Base-by-base conservation (phyloP, 371 early-diverging fungal species). In the Lichtheimia corymbifera region DNA sequence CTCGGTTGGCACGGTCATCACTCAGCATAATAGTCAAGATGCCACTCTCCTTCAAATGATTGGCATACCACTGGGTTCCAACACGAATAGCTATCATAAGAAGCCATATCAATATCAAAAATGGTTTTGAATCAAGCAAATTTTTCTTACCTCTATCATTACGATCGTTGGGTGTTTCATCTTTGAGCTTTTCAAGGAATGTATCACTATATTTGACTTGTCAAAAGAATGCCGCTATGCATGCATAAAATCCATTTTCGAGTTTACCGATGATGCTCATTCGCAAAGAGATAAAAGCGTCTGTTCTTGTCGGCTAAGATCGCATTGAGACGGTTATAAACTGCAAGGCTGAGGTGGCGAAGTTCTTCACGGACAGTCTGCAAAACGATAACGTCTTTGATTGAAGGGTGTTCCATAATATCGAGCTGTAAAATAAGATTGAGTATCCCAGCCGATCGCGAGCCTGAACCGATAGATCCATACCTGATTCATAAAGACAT, bases 361-460 rank as follows among this genome's bases (percentile, higher is more conserved):
- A 97, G 78, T 67, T 97, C 97, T 60, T 96, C 92, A 55, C 93
- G 83, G 5, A 96, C 97, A 2, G 98, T 97, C 72, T 94, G 93
- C 50, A 96, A 77, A 1, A 98, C 86, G 57, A 98, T 85, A n/a
- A 97, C 93, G 66, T 96, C 86, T 49, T 85, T 83, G 70, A 97
- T 86, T 45, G 88, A 86, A 7, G 88, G 74, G 63, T 96, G 93
- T 70, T 95, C 96, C 73, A 98, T 85, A 25, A 97, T 79, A 74
- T 98, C 97, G 61, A 97, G 91, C 92, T 96, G 66, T 20, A 25
- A 42, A 17, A 17, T 3, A 53, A 44, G 13, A 18, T 4, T 40
- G 54, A 52, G 13, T 41, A 12, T 20, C 25, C 27, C 50, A 6
- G 17, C 27, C 27, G 22, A 14, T 41, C 13, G 9, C 27, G 14